A percentile compares a stretch with the other conserved stretches of the same genome.
These are phyloP conservation scores for Endothia cerciana DNA, from an alignment of 2,329 filamentous ascomycete genomes.

Conservation along the genomic window DNA sequence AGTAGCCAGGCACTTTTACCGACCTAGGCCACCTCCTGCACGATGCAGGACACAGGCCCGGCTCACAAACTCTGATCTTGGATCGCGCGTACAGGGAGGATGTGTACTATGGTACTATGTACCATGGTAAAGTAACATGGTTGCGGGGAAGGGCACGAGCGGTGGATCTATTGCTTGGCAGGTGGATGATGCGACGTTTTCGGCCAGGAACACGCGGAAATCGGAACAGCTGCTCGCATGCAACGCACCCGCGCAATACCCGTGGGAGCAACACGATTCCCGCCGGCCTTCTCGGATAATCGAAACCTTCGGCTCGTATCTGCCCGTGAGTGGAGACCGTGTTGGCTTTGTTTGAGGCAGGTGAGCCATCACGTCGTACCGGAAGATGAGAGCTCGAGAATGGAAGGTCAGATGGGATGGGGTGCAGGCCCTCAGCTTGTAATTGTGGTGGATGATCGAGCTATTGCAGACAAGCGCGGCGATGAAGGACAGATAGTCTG, in stretches of 20 bases:
- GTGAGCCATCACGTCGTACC: slow-evolving; percentile 27
- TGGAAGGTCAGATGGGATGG: slow-evolving; percentile 19
- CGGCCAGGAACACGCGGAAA: neutral
- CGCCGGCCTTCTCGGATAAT: slow-evolving; percentile 1
- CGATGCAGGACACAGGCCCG: slow-evolving; percentile 28
- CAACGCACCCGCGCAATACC: slow-evolving; percentile 6
- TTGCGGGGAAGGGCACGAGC: neutral
- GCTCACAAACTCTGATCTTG: slow-evolving; percentile 20
- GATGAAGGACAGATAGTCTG: slow-evolving; percentile 2
- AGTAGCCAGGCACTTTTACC: neutral
- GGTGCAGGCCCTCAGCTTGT: neutral
- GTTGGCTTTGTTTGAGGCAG: slow-evolving; percentile 16
- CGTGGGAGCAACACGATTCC: slow-evolving; percentile 1
- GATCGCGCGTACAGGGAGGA: neutral
- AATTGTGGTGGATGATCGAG: neutral
- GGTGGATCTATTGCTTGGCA: neutral
- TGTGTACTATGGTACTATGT: no score
- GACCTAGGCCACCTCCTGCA: slow-evolving; percentile 22
- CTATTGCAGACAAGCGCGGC: slow-evolving; percentile 3
- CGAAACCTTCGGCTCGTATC: slow-evolving; percentile 17
- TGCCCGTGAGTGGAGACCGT: slow-evolving; percentile 17
- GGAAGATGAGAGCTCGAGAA: slow-evolving; percentile 11
- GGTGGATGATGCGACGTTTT: neutral
- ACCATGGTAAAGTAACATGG: neutral
- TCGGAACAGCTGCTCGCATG: neutral